A percentile compares a stretch with the other conserved stretches of the same genome.
phyloP scores from a whole-genome alignment of 805 yeast genomes.

The Ascoidea tarda region DNA sequence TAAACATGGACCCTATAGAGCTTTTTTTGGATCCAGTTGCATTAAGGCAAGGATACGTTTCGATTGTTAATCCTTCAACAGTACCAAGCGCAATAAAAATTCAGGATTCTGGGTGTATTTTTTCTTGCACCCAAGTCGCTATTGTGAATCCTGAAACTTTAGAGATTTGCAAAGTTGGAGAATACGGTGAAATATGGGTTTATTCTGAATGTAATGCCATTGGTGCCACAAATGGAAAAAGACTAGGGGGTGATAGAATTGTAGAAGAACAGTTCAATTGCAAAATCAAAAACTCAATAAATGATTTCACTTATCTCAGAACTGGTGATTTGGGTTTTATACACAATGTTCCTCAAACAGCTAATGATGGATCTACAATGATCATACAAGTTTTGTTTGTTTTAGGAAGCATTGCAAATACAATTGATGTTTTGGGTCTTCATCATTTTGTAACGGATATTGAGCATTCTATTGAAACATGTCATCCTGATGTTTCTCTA shows the following conservation, averaged over 20 bases:
- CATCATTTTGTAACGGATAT: conserved; percentile 84
- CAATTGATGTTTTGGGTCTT: conserved; percentile 83
- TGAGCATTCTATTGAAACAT: conserved; percentile 48
- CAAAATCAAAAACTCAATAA: conserved; percentile 47
- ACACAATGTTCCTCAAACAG: conserved; percentile 40
- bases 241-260: conserved; percentile 31
- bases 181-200: conserved; percentile 96
- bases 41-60: conserved; percentile 77
- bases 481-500: conserved; percentile 27
- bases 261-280: conserved; percentile 42
- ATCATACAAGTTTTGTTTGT: conserved; percentile 72
- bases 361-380: conserved; percentile 16
- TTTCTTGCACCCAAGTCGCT: conserved; percentile 86
- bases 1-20: conserved; percentile 80
- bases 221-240: conserved; percentile 36
- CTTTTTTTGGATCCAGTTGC: conserved; percentile 80
- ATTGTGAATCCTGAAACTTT: conserved; percentile 91
- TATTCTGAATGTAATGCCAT: conserved; percentile 72
- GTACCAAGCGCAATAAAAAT: conserved; percentile 57
- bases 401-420: conserved; percentile 70
- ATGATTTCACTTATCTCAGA: conserved; percentile 52
- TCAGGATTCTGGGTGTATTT: conserved; percentile 94
- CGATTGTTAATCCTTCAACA: conserved; percentile 62
- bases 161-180: conserved; percentile 71
- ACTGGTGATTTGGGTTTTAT: conserved; percentile 94